These are phyloP conservation scores for Pleurotus tuoliensis DNA, from an alignment of 768 basidiomycete genomes.

Conservation along the genomic window DNA sequence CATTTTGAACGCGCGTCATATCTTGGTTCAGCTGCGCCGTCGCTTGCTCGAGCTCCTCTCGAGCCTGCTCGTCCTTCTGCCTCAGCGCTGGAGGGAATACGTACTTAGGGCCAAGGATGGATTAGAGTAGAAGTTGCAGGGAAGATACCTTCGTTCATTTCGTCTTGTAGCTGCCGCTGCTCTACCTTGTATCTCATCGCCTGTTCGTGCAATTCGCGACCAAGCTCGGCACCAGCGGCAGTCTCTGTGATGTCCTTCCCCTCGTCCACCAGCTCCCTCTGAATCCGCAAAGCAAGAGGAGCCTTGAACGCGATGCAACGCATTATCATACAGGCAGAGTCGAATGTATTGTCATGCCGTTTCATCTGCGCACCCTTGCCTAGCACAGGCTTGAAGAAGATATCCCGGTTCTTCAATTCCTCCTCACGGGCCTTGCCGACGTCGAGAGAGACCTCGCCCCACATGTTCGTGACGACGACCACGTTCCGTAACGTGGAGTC, in stretches of 20 bases:
- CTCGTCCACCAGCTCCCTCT: constrained; percentile 16
- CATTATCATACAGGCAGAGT: constrained; percentile 27
- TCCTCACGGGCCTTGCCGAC: constrained; percentile 25
- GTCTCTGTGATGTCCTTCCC: constrained; percentile 29
- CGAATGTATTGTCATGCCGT: constrained; percentile 29
- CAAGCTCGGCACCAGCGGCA: constrained; percentile 21
- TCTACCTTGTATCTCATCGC: constrained; percentile 10
- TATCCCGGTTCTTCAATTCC: constrained; percentile 24
- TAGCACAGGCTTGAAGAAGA: constrained; percentile 41
- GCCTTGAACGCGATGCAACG: constrained; percentile 20
- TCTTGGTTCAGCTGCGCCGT: constrained; percentile 29
- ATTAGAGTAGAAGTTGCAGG: no score
- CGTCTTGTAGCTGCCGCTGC: constrained; percentile 9
- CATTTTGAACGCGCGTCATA: constrained; percentile 25
- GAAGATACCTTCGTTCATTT: constrained; percentile 8
- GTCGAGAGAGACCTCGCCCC: constrained; percentile 33
- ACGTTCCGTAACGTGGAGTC: constrained; percentile 38
- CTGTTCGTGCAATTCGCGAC: constrained; percentile 12
- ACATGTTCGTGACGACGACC: constrained; percentile 47
- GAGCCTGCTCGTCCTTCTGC: constrained; percentile 32
- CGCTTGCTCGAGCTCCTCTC: constrained; percentile 30
- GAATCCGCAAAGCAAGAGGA: constrained; percentile 13
- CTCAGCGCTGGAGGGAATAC: constrained; percentile 16
- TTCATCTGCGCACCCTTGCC: constrained; percentile 35
- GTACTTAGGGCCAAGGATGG: not conserved